Percentiles rank a stretch among this genome's conserved stretches.
phyloP scores from a whole-genome alignment of 441 rosid species.

The Breynia disticha region DNA sequence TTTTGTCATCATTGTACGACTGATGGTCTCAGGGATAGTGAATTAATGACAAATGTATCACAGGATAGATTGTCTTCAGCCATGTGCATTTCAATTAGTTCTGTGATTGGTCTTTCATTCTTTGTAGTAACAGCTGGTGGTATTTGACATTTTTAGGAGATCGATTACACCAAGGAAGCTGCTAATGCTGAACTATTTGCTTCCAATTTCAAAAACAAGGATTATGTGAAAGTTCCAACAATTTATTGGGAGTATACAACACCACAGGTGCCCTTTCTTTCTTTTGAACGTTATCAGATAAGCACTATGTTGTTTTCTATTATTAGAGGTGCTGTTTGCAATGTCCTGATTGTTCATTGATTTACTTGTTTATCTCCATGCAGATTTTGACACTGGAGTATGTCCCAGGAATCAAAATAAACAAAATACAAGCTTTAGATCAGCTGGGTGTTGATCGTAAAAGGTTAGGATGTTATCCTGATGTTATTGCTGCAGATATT shows the following conservation, averaged over 20 bases:
- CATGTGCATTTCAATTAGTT: too few species aligned
- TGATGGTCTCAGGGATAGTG: too few species aligned
- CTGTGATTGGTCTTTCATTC: too few species aligned
- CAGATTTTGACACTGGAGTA: conserved; percentile 94
- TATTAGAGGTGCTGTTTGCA: not conserved
- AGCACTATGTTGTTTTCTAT: not conserved
- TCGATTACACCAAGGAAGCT: conserved; percentile 96
- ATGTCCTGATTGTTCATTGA: not conserved
- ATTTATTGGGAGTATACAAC: conserved; percentile 89
- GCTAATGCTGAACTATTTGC: conserved; percentile 91
- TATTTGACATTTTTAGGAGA: conserved; percentile 46
- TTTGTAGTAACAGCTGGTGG: conserved; percentile 7
- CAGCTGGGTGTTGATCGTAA: conserved; percentile 88
- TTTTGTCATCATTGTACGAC: too few species aligned
- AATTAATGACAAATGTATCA: too few species aligned
- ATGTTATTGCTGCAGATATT: not conserved
- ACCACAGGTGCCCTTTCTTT: conserved; percentile 52
- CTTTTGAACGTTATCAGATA: conserved; percentile 11
- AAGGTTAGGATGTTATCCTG: conserved; percentile 40
- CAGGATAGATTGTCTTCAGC: too few species aligned
- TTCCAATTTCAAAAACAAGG: conserved; percentile 68
- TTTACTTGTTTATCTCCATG: conserved; percentile 15
- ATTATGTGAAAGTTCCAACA: conserved; percentile 83
- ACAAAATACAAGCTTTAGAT: conserved; percentile 83
- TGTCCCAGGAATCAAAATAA: conserved; percentile 97